phyloP scores from a whole-genome alignment of 2,329 filamentous ascomycete species.

The Magnaporthales sp. region DNA sequence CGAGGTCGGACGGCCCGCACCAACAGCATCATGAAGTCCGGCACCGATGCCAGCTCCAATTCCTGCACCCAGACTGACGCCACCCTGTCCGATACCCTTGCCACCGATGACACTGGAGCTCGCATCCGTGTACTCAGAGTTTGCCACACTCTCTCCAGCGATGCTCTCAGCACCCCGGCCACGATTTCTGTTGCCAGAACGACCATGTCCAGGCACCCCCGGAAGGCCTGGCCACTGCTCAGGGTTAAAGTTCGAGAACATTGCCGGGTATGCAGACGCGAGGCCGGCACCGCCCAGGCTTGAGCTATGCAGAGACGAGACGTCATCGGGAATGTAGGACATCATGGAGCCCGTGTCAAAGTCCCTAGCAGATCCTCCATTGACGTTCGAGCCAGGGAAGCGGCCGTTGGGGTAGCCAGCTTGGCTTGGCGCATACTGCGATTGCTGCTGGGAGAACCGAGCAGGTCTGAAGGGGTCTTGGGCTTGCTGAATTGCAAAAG shows the following conservation, averaged over 20 bases:
- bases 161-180: conserved; percentile 54
- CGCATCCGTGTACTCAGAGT: conserved; percentile 81
- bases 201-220: conserved; percentile 39
- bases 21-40: conserved; percentile 68
- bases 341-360: conserved; percentile 81
- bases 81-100: conserved; percentile 71
- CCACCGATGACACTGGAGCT: conserved; percentile 70
- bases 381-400: conserved; percentile 27
- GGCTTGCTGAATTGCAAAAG: conserved; percentile 91
- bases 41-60: conserved; percentile 71
- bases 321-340: conserved; percentile 94
- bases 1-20: conserved; percentile 49
- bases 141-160: conserved; percentile 86
- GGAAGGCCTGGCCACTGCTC: conserved; percentile 82
- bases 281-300: conserved; percentile 80
- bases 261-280: conserved; percentile 75
- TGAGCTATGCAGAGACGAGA: conserved; percentile 91
- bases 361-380: conserved; percentile 34
- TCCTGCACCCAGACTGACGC: conserved; percentile 63
- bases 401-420: conserved; percentile 21
- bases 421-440: conserved; percentile 16
- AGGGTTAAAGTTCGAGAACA: conserved; percentile 86
- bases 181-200: conserved; percentile 43
- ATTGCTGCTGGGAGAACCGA: conserved; percentile 60
- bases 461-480: conserved; percentile 91